Conservation (phyloP, 768 basidiomycete genomes). For the Leucogyrophana mollusca region DNA sequence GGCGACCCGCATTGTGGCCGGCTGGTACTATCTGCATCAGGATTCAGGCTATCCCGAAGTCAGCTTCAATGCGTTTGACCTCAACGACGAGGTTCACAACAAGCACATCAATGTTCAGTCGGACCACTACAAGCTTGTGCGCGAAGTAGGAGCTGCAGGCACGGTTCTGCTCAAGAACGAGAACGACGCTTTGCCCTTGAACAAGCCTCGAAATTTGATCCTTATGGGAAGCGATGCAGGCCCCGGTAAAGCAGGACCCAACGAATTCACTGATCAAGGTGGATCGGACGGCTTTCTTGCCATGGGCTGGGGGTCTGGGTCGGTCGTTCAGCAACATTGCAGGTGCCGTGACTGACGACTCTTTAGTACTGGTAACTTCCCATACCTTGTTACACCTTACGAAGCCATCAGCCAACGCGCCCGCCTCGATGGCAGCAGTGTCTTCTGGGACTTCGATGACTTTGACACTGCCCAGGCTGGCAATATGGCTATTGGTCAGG, state of each 20-base stretch:
- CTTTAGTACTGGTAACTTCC: constrained; percentile 59
- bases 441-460: constrained; percentile 66
- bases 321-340: constrained; percentile 1
- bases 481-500: constrained; percentile 43
- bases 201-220: constrained; percentile 50
- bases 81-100: constrained; percentile 52
- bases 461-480: constrained; percentile 53
- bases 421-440: constrained; percentile 52
- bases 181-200: constrained; percentile 51
- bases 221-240: constrained; percentile 59
- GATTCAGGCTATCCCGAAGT: constrained; percentile 54
- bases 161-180: constrained; percentile 78
- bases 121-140: constrained; percentile 65
- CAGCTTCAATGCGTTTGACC: constrained; percentile 70
- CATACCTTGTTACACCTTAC: constrained; percentile 75
- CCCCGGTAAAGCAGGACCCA: constrained; percentile 61
- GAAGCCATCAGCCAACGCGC: constrained; percentile 74
- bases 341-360: not conserved
- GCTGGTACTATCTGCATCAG: constrained; percentile 68
- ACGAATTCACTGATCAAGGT: constrained; percentile 58
- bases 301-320: constrained; percentile 86
- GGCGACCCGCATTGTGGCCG: constrained; percentile 76
- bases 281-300: constrained; percentile 70
- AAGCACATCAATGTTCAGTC: constrained; percentile 65
- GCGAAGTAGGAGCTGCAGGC: constrained; percentile 71